Base-by-base conservation (phyloP, 2,329 filamentous ascomycete species). In the Ceratocystis lukuohia region DNA sequence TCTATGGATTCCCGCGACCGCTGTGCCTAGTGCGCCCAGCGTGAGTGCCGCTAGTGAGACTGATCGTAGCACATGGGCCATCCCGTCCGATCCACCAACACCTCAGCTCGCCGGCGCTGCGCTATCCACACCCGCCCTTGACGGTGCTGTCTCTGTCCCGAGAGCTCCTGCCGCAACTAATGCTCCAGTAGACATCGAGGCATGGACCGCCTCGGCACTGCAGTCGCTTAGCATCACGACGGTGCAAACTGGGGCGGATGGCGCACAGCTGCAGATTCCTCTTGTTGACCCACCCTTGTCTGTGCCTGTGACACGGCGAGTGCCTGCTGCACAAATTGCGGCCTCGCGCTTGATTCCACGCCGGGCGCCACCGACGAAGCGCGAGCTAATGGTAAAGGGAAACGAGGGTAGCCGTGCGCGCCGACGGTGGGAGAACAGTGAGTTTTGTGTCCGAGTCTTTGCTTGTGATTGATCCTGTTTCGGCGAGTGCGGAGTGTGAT, bases 401-500 rank as follows among this genome's bases (percentile, higher is more conserved):
- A 96, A 95, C 71, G 91, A 96, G 75, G 93, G 93, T 44, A 93
- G 85, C 71, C 84, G 93, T 45, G 86, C 93, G 72, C 82, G 93
- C 62, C 87, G 93, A 71, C 83, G 93, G 66, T 97, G 92, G 91
- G 94, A 99, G 79, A 99, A 97, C 75, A 89, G 91, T 95, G 81
- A 70, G 76, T 72, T 41, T 12, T 20, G 25, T 28, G n/a, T n/a
- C 22, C 12, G 30, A 22, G 56, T 20, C 25, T 7, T 59, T 22
- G 22, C 10, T 5, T 25, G 12, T 12, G n/a, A 10, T 20, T 22
- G 15, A 5, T 8, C 48, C 37, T 15, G 37, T 41, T 41, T 41
- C 37, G 37, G 0, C 37, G 3, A 15, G 37, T 41, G 37, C 37
- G 1, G 3, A 41, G 12, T 41, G 3, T 15, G 12, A 41, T 41